phyloP scores from a whole-genome alignment of 352 stramenopile genomes.

The Albugo candida region DNA sequence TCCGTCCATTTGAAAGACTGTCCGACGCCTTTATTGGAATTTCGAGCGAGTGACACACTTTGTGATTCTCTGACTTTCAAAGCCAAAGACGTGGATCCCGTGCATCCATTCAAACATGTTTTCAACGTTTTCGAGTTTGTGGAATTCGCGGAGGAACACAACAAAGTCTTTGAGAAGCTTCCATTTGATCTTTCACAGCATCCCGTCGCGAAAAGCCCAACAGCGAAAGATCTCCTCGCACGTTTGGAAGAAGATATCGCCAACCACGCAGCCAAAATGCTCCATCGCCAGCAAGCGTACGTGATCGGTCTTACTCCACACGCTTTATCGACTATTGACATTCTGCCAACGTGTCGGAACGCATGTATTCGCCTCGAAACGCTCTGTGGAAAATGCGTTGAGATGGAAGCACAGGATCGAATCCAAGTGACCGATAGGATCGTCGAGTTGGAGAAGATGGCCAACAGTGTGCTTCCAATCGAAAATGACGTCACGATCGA shows the following conservation, averaged over 20 bases:
- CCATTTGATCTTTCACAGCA: constrained; percentile 88
- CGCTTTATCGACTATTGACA: constrained; percentile 12
- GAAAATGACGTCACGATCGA: constrained; percentile 2
- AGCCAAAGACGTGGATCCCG: background rate
- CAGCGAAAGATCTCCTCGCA: constrained; percentile 86
- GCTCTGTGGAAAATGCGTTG: constrained; percentile 29
- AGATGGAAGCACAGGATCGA: constrained; percentile 30
- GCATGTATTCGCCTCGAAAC: constrained; percentile 18
- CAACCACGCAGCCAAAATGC: constrained; percentile 54
- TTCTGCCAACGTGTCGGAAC: no score
- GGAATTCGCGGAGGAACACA: constrained; percentile 50
- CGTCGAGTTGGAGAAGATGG: constrained; percentile 17
- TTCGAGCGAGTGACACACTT: constrained; percentile 60
- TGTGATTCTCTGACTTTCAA: constrained; percentile 39
- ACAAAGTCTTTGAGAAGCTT: constrained; percentile 23
- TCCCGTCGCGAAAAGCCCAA: constrained; percentile 79
- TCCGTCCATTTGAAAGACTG: background rate
- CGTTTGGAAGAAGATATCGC: constrained; percentile 84
- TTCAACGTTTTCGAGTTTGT: constrained; percentile 53
- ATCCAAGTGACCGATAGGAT: constrained; percentile 31
- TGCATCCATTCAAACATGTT: no score
- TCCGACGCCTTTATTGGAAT: constrained; percentile 6
- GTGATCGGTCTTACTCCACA: constrained; percentile 35
- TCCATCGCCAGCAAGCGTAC: constrained; percentile 57
- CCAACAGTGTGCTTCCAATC: constrained; percentile 25